Base-by-base conservation (phyloP, 805 yeast genomes). In the Nakazawaea pomicola region DNA sequence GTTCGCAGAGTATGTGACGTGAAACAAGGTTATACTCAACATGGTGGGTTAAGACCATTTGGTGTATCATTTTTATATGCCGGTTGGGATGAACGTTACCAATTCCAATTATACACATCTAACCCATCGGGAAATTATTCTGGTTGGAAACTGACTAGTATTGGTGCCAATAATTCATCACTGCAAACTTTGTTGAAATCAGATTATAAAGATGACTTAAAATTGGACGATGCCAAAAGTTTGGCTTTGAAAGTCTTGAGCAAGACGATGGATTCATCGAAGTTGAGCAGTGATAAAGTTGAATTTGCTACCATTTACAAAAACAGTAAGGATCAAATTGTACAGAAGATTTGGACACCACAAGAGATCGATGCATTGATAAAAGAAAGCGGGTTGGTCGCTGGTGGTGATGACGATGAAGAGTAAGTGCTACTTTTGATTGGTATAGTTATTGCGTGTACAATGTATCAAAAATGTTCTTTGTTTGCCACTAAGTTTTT, bases 1-100 rank as follows among this genome's bases (percentile, higher is more conserved):
- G 96, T 93, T 49, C 86, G 87, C 58, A 74, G 83, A 49, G 72
- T 93, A 48, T 89, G 97, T 67, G 95, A 93, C 64, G 76, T 87
- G 48, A 93, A 93, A 64, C 99, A 93, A 62, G 96, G 98, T 9
- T 93, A 93, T 63, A 93, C 99, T 6, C 99, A 93, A 64, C 95
- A 86, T 58, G 99, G 99, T 58, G 99, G 99, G 28, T 74, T 93
- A 56, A 83, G 99, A 64, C 99, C 99, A 16, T 93, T 89, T 61
- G 99, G 99, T 56, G 99, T 93, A 30, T 84, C 95, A 39, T 90
- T 93, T 64, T 76, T 93, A 46, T 93, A 86, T 57, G 99, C 98
- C 5, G 99, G 99, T 6, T 83, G 81, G 57, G 99, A 93, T 60
- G 91, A 88, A 40, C 68, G 87, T 55, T 82, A 81, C 54, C 89